Percentiles rank a stretch among this genome's conserved stretches.
phyloP scores from a whole-genome alignment of 768 basidiomycete species.

The Galerina marginata region DNA sequence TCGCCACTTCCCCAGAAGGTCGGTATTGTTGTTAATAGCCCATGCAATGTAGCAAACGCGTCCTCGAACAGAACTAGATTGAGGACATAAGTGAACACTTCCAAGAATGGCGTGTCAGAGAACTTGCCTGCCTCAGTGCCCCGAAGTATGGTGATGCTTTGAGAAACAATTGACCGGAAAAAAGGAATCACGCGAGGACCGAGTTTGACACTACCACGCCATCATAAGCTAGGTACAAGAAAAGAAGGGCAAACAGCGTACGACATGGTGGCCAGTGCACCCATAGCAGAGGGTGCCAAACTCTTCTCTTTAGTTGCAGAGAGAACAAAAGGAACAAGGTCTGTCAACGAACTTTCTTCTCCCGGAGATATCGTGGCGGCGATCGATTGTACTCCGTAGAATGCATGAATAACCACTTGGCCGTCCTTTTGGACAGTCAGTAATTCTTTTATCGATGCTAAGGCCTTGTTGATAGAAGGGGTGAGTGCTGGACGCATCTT shows the following conservation, averaged over 20 bases:
- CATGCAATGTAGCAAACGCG: constrained; percentile 58
- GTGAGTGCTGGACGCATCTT: constrained; percentile 58
- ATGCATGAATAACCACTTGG: constrained; percentile 49
- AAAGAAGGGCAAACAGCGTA: constrained; percentile 38
- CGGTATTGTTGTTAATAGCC: constrained; percentile 77
- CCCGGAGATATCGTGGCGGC: constrained; percentile 59
- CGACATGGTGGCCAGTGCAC: constrained; percentile 65
- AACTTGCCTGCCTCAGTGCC: constrained; percentile 44
- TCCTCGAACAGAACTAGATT: constrained; percentile 37
- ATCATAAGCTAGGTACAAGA: constrained; percentile 9
- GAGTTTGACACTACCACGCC: constrained; percentile 61
- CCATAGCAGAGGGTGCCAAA: constrained; percentile 48
- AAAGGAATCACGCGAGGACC: constrained; percentile 90
- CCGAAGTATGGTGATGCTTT: constrained; percentile 55
- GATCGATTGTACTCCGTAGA: constrained; percentile 65
- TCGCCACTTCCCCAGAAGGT: constrained; percentile 79
- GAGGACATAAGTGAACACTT: constrained; percentile 3
- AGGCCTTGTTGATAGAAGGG: constrained; percentile 55
- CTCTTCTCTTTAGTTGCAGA: constrained; percentile 47
- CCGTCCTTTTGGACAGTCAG: constrained; percentile 48
- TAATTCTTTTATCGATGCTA: constrained; percentile 54
- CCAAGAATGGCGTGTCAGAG: background rate
- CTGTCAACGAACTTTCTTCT: constrained; percentile 70
- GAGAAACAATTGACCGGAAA: constrained; percentile 72
- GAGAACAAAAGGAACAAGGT: constrained; percentile 64